Percentiles rank a stretch among this genome's conserved stretches.
Evolutionary conservation across 2,329 filamentous ascomycete species (phyloP).

Genomic region (Dissoconium aciculare): DNA sequence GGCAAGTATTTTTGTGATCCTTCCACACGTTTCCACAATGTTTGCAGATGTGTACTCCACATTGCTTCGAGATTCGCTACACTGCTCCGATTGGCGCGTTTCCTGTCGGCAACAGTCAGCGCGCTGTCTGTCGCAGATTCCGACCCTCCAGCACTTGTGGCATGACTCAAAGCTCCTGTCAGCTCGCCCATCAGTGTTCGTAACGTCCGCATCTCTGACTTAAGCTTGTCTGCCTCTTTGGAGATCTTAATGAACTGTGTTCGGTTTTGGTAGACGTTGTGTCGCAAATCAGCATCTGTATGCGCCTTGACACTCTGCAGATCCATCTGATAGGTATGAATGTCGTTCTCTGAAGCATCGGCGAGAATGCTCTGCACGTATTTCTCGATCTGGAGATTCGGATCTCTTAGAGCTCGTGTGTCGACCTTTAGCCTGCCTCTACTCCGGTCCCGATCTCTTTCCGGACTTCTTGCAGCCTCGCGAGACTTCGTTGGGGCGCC

Average conservation of each 20-base stretch:
- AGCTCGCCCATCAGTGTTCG: slow-evolving; percentile 85
- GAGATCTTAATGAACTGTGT: slow-evolving; percentile 99
- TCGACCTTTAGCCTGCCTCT: slow-evolving; percentile 50
- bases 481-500: slow-evolving; percentile 13
- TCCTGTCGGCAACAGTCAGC: slow-evolving; percentile 28
- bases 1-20: slow-evolving; percentile 94
- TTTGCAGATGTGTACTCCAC: slow-evolving; percentile 55
- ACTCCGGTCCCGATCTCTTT: slow-evolving; percentile 6
- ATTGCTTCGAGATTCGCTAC: slow-evolving; percentile 59
- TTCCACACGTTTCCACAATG: slow-evolving; percentile 92
- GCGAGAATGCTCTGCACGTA: slow-evolving; percentile 48
- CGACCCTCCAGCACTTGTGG: slow-evolving; percentile 27
- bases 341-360: slow-evolving; percentile 77
- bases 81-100: slow-evolving; percentile 70
- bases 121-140: slow-evolving; percentile 24
- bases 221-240: slow-evolving; percentile 96
- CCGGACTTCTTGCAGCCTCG: slow-evolving; percentile 22
- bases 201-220: slow-evolving; percentile 84
- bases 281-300: slow-evolving; percentile 72
- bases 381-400: slow-evolving; percentile 64
- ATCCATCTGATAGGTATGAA: slow-evolving; percentile 62
- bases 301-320: slow-evolving; percentile 63
- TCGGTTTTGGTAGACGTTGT: slow-evolving; percentile 91
- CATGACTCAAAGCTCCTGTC: slow-evolving; percentile 38
- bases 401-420: slow-evolving; percentile 61